Evolutionary conservation across 768 basidiomycete species (phyloP), one percentile per base, ranked within the genome.

Genomic region (Trametes punicea): DNA sequence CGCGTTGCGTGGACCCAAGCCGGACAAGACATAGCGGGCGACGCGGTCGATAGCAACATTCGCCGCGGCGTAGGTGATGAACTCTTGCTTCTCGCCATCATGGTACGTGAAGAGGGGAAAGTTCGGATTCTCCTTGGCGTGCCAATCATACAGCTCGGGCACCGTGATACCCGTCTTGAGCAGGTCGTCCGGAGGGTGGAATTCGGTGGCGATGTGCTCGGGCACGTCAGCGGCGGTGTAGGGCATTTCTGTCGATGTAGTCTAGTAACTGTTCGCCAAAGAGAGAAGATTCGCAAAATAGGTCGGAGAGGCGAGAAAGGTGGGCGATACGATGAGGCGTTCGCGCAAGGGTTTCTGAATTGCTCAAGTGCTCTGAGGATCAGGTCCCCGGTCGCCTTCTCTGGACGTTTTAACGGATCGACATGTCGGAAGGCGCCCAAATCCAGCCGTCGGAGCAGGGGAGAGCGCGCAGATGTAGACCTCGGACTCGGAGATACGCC

Each of bases 81-180:
- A 55, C 6, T 45, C 40, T 2, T 34, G 5, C 9, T 57, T 62
- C 48, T 58, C 55, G 3, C 55, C 60, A 6, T 62, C 46, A 10
- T 48, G 41, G 45, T 57, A 70, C 7, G 58, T 48, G 51, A 70
- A 74, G n/a, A 72, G 44, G 9, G 70, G 69, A 51, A 73, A 70
- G 27, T 65, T 48, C 2, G 70, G 65, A 21, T 62, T 66, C 49
- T 69, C 51, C 30, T 62, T 50, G 8, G 56, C 54, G 41, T 75
- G 69, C 64, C 64, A 73, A 42, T 77, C 76, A 27, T 67, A 69
- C 11, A 75, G 45, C 42, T 74, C 61, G 3, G 70, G 69, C 0
- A 74, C 29, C 2, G 66, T 66, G 11, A 70, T 10, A 6, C 44
- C 44, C 9, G n/a, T 20, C 16, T 48, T 33, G 18, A 55, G 10